Conservation (phyloP, 1,139 yeast genomes). For the Debaryomyces fabryi region DNA sequence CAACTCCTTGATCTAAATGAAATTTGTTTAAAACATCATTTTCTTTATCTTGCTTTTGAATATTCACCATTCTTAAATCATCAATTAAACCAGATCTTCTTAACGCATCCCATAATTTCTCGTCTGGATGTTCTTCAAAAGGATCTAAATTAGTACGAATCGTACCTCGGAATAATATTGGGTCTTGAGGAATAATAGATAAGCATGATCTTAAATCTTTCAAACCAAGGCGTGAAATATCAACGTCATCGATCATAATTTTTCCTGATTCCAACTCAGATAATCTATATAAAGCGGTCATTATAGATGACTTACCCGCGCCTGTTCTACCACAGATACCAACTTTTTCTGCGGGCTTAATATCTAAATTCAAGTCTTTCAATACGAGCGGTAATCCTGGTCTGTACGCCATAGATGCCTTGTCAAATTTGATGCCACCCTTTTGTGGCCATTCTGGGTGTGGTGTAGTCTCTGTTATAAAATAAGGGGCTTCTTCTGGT, state of each 20-base stretch:
- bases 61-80: constrained; percentile 14
- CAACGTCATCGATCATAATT: constrained; percentile 61
- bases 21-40: constrained; percentile 51
- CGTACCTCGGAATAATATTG: constrained; percentile 69
- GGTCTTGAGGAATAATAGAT: constrained; percentile 80
- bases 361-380: constrained; percentile 49
- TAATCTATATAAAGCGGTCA: constrained; percentile 65
- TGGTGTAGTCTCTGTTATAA: constrained; percentile 57
- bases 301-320: constrained; percentile 74
- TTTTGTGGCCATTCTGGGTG: constrained; percentile 46
- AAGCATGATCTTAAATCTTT: constrained; percentile 59
- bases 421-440: constrained; percentile 55
- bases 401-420: constrained; percentile 70
- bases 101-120: constrained; percentile 54
- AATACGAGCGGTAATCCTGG: constrained; percentile 75
- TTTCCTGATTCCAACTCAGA: constrained; percentile 57
- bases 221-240: constrained; percentile 58
- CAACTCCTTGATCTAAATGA: constrained; percentile 66
- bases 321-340: constrained; percentile 85
- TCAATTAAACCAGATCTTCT: constrained; percentile 66
- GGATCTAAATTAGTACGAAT: constrained; percentile 72
- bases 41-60: constrained; percentile 12
- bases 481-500: constrained; percentile 45
- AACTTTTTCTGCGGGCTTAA: constrained; percentile 60
- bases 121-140: constrained; percentile 54